Conservation (phyloP, 768 basidiomycete species). For the Boletus patriciae region DNA sequence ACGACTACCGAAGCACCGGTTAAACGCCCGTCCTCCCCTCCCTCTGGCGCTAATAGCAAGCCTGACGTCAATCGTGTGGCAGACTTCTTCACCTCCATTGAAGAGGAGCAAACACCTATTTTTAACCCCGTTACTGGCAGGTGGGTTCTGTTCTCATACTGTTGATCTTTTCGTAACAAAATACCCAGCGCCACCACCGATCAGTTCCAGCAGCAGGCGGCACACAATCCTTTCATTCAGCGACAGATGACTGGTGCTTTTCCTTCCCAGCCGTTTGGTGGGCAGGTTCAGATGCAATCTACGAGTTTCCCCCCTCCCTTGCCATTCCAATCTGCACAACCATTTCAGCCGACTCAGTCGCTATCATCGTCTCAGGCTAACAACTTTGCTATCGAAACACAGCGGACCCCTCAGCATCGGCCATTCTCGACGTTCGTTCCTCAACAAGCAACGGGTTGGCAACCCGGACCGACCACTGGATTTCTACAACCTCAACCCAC, state of each 20-base stretch:
- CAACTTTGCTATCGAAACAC: slow-evolving; percentile 36
- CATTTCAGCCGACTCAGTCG: slow-evolving; percentile 16
- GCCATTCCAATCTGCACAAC: slow-evolving; percentile 34
- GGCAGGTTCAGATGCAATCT: slow-evolving; percentile 50
- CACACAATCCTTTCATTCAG: slow-evolving; percentile 77
- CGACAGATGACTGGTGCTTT: slow-evolving; percentile 52
- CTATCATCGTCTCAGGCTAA: slow-evolving; percentile 14
- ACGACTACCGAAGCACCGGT: slow-evolving; percentile 20
- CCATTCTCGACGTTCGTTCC: slow-evolving; percentile 58
- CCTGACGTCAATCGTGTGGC: slow-evolving; percentile 49
- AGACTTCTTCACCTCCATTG: slow-evolving; percentile 91
- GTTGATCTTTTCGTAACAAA: slow-evolving; percentile 10
- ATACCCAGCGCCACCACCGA: slow-evolving; percentile 44
- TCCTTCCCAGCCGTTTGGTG: slow-evolving; percentile 42
- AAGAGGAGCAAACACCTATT: slow-evolving; percentile 72
- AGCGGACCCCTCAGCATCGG: slow-evolving; percentile 43
- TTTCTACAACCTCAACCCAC: slow-evolving; percentile 57
- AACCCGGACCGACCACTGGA: slow-evolving; percentile 40
- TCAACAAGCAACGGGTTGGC: slow-evolving; percentile 51
- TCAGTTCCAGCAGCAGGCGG: slow-evolving; percentile 58
- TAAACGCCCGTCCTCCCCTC: slow-evolving; percentile 27
- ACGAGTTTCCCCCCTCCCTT: slow-evolving; percentile 57
- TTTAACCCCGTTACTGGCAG: slow-evolving; percentile 64
- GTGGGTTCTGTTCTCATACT: slow-evolving; percentile 21
- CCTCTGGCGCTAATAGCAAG: slow-evolving; percentile 30